Conservation (phyloP, 352 stramenopile genomes). For the Phytophthora macrochlamydospora region DNA sequence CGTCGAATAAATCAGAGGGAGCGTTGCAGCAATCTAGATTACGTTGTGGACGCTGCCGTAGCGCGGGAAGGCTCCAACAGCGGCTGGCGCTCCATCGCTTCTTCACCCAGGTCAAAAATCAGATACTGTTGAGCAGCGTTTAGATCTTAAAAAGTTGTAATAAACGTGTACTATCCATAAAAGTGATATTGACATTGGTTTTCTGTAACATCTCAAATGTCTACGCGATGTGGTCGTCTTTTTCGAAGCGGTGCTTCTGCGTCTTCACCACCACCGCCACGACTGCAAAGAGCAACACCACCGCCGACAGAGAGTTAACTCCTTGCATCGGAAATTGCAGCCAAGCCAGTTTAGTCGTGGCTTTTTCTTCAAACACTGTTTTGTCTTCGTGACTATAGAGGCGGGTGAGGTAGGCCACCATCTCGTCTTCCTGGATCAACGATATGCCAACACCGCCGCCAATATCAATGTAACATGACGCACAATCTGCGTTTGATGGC, state of each 20-base stretch:
- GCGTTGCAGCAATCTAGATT: not conserved
- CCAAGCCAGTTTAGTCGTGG: too few relatives aligned
- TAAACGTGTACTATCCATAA: not conserved
- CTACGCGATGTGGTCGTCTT: conserved; percentile 21
- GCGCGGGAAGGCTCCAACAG: conserved; percentile 31
- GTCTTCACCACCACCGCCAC: conserved; percentile 17
- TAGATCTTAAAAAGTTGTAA: not conserved
- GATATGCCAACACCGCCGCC: conserved; percentile 23
- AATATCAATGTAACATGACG: conserved; percentile 49
- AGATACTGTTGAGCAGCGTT: not conserved
- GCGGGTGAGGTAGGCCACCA: conserved; percentile 19
- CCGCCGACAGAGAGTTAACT: conserved; percentile 32
- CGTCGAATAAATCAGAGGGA: too few relatives aligned
- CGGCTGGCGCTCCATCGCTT: conserved; percentile 43
- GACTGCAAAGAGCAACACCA: conserved; percentile 27
- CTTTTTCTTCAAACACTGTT: conserved; percentile 27
- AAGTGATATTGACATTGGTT: too few relatives aligned
- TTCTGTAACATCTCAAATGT: not conserved
- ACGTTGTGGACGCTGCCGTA: conserved; percentile 41
- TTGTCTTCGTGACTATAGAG: conserved; percentile 25
- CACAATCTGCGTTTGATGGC: conserved; percentile 43
- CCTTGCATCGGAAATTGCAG: conserved; percentile 26
- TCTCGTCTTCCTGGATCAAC: conserved; percentile 30
- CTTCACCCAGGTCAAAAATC: not conserved
- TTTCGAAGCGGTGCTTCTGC: conserved; percentile 21